Evolutionary conservation across 139 green algal genomes (phyloP).

Genomic region (Coelastrella sp.): DNA sequence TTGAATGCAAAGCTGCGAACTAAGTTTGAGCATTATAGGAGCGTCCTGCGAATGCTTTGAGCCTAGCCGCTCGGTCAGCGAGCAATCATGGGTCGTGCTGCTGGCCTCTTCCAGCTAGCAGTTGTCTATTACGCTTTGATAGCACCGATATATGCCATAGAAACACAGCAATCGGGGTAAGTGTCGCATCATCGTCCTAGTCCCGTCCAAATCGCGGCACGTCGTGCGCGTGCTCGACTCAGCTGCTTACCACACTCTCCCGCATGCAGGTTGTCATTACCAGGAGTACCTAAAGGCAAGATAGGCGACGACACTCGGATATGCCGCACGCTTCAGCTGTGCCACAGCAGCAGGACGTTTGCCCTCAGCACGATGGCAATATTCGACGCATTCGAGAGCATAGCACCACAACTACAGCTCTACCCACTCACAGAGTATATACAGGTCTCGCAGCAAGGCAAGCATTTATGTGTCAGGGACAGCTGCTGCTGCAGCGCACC

Average conservation of each 20-base stretch:
- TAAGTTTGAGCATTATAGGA: too few relatives aligned
- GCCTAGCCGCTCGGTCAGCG: too few relatives aligned
- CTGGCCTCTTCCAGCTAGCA: too few relatives aligned
- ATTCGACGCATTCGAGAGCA: neutral
- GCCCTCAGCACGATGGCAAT: neutral
- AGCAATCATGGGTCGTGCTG: too few relatives aligned
- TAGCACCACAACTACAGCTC: neutral
- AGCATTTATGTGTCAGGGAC: neutral
- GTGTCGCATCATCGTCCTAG: neutral
- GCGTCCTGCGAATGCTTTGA: too few relatives aligned
- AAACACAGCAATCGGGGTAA: neutral
- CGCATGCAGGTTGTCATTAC: neutral
- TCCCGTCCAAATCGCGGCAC: too few relatives aligned
- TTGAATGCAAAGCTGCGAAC: too few relatives aligned
- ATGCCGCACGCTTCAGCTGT: neutral
- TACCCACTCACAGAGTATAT: neutral
- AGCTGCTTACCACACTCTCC: neutral
- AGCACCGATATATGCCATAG: neutral
- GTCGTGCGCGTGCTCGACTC: too few relatives aligned
- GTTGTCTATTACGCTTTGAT: too few relatives aligned
- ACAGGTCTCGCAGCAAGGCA: neutral
- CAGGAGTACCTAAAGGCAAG: neutral
- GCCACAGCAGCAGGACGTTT: neutral
- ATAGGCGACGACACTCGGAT: neutral
- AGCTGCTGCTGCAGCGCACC: slow-evolving; percentile 39